Conservation (phyloP, 495 filamentous ascomycete species). For the Neurospora sp. region DNA sequence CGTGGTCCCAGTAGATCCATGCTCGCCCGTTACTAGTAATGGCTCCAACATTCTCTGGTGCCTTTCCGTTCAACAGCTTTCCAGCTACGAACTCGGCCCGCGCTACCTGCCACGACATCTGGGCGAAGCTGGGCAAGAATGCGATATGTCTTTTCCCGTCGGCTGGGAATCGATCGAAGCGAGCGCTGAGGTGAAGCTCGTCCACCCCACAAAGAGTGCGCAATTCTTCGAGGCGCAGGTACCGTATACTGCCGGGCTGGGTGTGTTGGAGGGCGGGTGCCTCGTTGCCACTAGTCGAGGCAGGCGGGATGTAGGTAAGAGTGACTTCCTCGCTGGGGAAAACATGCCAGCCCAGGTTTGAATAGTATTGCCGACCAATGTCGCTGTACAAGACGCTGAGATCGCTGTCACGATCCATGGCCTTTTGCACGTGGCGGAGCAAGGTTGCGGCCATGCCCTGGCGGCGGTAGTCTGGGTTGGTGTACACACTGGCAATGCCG, state of each 20-base stretch:
- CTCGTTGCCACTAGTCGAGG: background rate
- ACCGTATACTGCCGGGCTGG: constrained; percentile 8
- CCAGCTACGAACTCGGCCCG: constrained; percentile 66
- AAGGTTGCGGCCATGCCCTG: constrained; percentile 65
- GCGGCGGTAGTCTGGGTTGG: constrained; percentile 55
- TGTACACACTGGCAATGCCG: constrained; percentile 77
- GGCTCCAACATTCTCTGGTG: constrained; percentile 50
- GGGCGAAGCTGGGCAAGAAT: constrained; percentile 58
- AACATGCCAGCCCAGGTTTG: constrained; percentile 63
- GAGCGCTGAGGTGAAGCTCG: constrained; percentile 31
- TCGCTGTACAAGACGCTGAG: constrained; percentile 78
- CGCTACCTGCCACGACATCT: constrained; percentile 72
- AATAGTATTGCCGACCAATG: constrained; percentile 81
- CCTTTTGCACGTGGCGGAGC: constrained; percentile 31
- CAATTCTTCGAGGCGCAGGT: constrained; percentile 39
- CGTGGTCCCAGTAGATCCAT: constrained; percentile 49
- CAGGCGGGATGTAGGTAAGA: constrained; percentile 35
- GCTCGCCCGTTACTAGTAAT: constrained; percentile 49
- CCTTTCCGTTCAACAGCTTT: constrained; percentile 27
- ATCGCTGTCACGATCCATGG: constrained; percentile 35
- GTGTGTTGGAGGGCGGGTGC: constrained; percentile 3
- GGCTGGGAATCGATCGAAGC: constrained; percentile 9
- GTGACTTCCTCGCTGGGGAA: constrained; percentile 61
- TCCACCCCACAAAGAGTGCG: constrained; percentile 45
- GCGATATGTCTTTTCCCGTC: constrained; percentile 44